Evolutionary conservation across 768 basidiomycete species (phyloP).

Genomic region (Tylopilus sp.): DNA sequence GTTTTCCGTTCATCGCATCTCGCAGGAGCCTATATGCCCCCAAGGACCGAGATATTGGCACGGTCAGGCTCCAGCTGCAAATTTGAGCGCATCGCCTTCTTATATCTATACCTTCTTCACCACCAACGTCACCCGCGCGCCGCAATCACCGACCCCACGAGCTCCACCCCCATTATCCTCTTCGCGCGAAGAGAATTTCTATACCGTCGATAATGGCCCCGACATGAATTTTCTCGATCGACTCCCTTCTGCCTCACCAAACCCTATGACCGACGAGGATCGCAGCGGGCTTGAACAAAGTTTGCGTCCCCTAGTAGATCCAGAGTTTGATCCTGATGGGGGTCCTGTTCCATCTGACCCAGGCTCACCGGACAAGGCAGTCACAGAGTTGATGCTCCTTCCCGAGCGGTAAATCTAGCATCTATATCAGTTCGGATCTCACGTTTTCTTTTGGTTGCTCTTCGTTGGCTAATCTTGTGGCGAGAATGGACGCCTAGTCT

Average conservation of each 20-base stretch:
- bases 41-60: conserved; percentile 46
- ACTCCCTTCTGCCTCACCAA: conserved; percentile 36
- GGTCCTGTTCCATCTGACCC: conserved; percentile 36
- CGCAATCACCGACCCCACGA: conserved; percentile 9
- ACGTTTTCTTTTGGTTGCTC: not conserved
- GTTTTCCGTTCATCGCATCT: conserved; percentile 23
- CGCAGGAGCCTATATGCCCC: conserved; percentile 30
- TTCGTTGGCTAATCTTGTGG: conserved; percentile 11
- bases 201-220: conserved; percentile 24
- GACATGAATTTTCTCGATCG: conserved; percentile 41
- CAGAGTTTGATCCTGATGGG: conserved; percentile 43
- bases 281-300: conserved; percentile 12
- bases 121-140: conserved; percentile 38
- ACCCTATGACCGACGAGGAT: conserved; percentile 35
- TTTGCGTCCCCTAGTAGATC: conserved; percentile 14
- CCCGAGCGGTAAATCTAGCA: conserved; percentile 39
- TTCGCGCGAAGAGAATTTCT: conserved; percentile 19
- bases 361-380: conserved; percentile 43
- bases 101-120: conserved; percentile 49
- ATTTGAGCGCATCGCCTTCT: conserved; percentile 16
- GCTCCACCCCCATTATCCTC: not conserved
- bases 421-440: not conserved
- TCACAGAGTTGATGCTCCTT: conserved; percentile 38
- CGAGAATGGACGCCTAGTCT: conserved; percentile 20
- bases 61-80: conserved; percentile 14